Conservation (phyloP, 352 stramenopile species). For the Phytopythium aichiense region DNA sequence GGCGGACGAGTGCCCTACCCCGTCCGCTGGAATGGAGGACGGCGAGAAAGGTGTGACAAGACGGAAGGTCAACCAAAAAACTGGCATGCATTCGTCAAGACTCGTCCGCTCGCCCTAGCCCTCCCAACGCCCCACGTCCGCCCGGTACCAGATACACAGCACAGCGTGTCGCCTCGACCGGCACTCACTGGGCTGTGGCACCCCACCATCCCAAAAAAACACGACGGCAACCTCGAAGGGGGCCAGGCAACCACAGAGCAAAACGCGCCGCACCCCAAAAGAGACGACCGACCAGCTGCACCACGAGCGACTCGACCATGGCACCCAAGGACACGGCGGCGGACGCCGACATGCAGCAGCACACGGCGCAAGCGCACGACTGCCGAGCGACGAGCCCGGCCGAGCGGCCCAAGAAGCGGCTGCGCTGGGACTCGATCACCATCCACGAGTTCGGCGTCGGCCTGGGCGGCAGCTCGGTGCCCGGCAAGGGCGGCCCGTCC, state of each 20-base stretch:
- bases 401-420: slow-evolving; percentile 26
- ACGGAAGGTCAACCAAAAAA: neutral
- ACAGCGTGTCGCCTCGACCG: neutral
- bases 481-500: slow-evolving; percentile 40
- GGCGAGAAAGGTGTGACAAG: neutral
- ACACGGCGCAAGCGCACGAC: neutral
- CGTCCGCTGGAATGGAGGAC: neutral
- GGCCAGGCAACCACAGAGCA: slow-evolving; percentile 5
- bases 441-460: slow-evolving; percentile 57
- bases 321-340: slow-evolving; percentile 37
- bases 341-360: slow-evolving; percentile 9
- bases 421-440: slow-evolving; percentile 57
- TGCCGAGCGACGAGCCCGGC: neutral
- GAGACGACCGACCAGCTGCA: slow-evolving; percentile 2
- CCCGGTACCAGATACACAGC: neutral
- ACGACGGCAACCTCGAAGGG: slow-evolving; percentile 4
- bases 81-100: neutral
- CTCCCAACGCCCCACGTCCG: neutral
- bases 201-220: slow-evolving; percentile 30
- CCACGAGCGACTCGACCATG: slow-evolving; percentile 15
- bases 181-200: neutral
- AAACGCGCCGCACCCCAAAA: slow-evolving; percentile 17
- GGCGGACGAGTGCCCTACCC: neutral
- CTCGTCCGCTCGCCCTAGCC: neutral
- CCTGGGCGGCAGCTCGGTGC: slow-evolving; percentile 45